Evolutionary conservation across 1,284 basidiomycete species (phyloP).

Genomic region (Marasmius tenuissimus): DNA sequence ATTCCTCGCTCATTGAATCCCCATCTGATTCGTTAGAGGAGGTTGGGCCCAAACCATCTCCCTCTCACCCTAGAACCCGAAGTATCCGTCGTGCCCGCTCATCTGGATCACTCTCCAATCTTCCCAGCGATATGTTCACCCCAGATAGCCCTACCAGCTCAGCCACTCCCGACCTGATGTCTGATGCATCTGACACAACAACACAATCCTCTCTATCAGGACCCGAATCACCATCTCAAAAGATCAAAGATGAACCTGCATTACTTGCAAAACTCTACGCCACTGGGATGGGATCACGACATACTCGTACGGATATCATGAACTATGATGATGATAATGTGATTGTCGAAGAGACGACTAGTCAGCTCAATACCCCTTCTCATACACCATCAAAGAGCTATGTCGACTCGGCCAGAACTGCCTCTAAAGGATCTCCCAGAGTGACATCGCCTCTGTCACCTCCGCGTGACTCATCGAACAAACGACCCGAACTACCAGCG

Average conservation of each 20-base stretch:
- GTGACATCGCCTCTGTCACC: slow-evolving; percentile 2
- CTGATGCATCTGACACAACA: slow-evolving; percentile 58
- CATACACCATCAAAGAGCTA: slow-evolving; percentile 12
- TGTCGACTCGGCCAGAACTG: background rate
- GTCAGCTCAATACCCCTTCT: slow-evolving; percentile 29
- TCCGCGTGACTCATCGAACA: background rate
- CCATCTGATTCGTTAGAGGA: slow-evolving; percentile 1
- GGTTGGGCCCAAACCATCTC: slow-evolving; percentile 15
- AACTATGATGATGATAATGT: slow-evolving; percentile 22
- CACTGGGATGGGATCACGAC: slow-evolving; percentile 18
- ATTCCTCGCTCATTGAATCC: slow-evolving; percentile 27
- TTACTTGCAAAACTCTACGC: slow-evolving; percentile 17
- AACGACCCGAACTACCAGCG: background rate
- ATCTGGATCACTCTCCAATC: slow-evolving; percentile 21
- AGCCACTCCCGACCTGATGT: slow-evolving; percentile 58
- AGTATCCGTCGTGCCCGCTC: slow-evolving; percentile 23
- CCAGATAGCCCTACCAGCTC: slow-evolving; percentile 20
- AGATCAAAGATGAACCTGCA: slow-evolving; percentile 25
- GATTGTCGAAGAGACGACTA: slow-evolving; percentile 31
- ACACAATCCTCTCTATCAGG: slow-evolving; percentile 48
- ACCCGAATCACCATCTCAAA: slow-evolving; percentile 53
- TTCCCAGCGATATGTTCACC: slow-evolving; percentile 15
- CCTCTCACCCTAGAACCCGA: slow-evolving; percentile 18
- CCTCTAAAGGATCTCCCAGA: background rate
- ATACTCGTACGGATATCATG: slow-evolving; percentile 25